Evolutionary conservation across 495 filamentous ascomycete genomes (phyloP).

Genomic region (Cenococcum geophilum): DNA sequence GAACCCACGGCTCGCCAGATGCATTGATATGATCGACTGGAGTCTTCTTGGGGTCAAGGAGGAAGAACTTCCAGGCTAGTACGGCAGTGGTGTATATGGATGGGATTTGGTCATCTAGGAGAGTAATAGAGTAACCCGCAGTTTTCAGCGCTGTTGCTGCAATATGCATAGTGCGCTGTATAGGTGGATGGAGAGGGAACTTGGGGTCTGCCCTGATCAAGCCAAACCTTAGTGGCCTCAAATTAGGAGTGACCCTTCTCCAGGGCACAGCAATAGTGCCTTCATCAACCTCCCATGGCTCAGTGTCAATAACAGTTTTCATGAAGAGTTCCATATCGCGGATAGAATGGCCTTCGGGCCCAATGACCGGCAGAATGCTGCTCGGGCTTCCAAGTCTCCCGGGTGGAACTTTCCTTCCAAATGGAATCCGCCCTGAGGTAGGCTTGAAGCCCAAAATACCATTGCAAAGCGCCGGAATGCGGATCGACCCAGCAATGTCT

Average conservation of each 20-base stretch:
- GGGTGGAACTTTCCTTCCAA: slow-evolving; percentile 33
- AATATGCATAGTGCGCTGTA: slow-evolving; percentile 28
- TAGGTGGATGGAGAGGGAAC: slow-evolving; percentile 34
- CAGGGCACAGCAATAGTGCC: slow-evolving; percentile 45
- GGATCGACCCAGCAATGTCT: slow-evolving; percentile 30
- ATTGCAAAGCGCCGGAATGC: slow-evolving; percentile 36
- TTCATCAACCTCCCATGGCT: slow-evolving; percentile 46
- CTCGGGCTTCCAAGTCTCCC: slow-evolving; percentile 21
- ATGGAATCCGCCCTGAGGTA: slow-evolving; percentile 29
- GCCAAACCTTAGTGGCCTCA: slow-evolving; percentile 25
- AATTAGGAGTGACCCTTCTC: slow-evolving; percentile 30
- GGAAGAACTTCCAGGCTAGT: slow-evolving; percentile 31
- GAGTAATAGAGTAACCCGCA: slow-evolving; percentile 26
- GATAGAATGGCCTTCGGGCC: slow-evolving; percentile 45
- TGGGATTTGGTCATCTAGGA: slow-evolving; percentile 22
- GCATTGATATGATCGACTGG: slow-evolving; percentile 21
- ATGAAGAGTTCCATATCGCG: slow-evolving; percentile 46
- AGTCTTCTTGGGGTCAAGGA: slow-evolving; percentile 32
- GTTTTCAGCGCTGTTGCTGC: slow-evolving; percentile 24
- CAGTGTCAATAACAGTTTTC: slow-evolving; percentile 46
- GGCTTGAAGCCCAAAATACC: slow-evolving; percentile 36
- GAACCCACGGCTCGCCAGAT: slow-evolving; percentile 34
- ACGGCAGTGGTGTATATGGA: slow-evolving; percentile 22
- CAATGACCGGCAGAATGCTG: slow-evolving; percentile 46
- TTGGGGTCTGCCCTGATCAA: slow-evolving; percentile 28